Conservation (phyloP, 192 early-diverging fungal species). For the Coemansia biformis region DNA sequence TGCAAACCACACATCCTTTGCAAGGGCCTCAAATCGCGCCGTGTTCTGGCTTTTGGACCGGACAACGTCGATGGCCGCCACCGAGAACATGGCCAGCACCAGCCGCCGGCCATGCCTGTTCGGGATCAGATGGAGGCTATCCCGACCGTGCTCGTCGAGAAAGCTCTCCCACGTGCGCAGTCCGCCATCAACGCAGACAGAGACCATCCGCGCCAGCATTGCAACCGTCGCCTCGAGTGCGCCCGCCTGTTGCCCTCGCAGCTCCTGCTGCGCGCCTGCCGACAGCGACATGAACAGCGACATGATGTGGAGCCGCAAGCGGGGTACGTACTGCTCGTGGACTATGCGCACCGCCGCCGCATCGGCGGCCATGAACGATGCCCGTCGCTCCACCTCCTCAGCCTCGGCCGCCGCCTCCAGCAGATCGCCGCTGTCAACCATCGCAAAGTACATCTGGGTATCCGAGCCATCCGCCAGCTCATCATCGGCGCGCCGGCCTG, state of each 20-base stretch:
- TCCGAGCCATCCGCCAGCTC: slow-evolving; percentile 7
- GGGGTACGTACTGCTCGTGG: slow-evolving; percentile 30
- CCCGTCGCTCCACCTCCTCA: slow-evolving; percentile 27
- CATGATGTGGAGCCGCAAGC: slow-evolving; percentile 27
- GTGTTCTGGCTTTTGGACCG: slow-evolving; percentile 5
- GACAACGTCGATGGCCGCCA: slow-evolving; percentile 7
- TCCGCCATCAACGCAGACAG: slow-evolving; percentile 28
- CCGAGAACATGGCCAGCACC: slow-evolving; percentile 30
- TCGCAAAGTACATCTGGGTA: slow-evolving; percentile 22
- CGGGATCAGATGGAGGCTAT: slow-evolving; percentile 33
- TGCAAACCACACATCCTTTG: slow-evolving; percentile 43
- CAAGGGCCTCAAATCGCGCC: slow-evolving; percentile 10
- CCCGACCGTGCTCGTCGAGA: slow-evolving; percentile 43
- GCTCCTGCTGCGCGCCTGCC: background rate
- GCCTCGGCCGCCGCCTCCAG: slow-evolving; percentile 27
- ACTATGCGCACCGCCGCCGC: slow-evolving; percentile 8
- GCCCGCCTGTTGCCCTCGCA: slow-evolving; percentile 1
- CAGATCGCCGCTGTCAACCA: slow-evolving; percentile 32
- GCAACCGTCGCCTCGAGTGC: slow-evolving; percentile 9
- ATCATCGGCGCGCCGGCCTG: too few relatives aligned
- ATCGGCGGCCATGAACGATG: slow-evolving; percentile 13
- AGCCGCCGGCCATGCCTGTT: slow-evolving; percentile 20
- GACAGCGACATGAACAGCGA: slow-evolving; percentile 17
- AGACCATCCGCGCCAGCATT: slow-evolving; percentile 24
- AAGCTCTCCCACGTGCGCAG: slow-evolving; percentile 48